Conservation (phyloP, 1,284 basidiomycete genomes). For the Irpex sp. region DNA sequence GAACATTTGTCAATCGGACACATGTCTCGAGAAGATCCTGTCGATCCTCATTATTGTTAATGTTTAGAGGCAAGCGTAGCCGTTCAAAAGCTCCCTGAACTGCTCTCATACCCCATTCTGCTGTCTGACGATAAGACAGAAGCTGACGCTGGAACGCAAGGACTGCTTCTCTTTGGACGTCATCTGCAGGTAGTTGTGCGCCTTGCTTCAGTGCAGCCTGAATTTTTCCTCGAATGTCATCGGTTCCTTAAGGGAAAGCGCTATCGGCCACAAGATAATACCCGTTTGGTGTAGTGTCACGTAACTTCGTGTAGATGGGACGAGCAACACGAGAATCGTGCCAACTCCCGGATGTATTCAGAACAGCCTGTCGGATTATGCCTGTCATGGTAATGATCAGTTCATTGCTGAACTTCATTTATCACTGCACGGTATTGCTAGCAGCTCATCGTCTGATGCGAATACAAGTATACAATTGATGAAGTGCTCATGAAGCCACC, state of each 20-base stretch:
- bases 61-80: constrained; percentile 33
- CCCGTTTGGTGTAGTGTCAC: constrained; percentile 29
- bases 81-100: constrained; percentile 41
- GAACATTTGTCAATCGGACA: constrained; percentile 29
- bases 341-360: constrained; percentile 47
- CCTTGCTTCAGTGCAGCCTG: constrained; percentile 37
- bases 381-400: constrained; percentile 6
- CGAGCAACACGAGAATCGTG: constrained; percentile 39
- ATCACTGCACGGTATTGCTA: too few relatives aligned
- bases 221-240: constrained; percentile 30
- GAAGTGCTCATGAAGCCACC: constrained; percentile 41
- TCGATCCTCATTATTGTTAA: constrained; percentile 22
- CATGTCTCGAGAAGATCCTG: constrained; percentile 30
- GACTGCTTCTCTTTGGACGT: constrained; percentile 15
- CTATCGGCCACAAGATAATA: constrained; percentile 41
- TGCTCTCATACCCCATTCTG: constrained; percentile 42
- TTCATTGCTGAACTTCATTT: too few relatives aligned
- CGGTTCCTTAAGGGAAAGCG: constrained; percentile 36
- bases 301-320: constrained; percentile 34
- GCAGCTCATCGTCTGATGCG: constrained; percentile 27
- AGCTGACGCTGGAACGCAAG: constrained; percentile 30
- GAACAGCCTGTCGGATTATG: constrained; percentile 28
- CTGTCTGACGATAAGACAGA: constrained; percentile 36
- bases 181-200: constrained; percentile 21
- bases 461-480: constrained; percentile 29